Evolutionary conservation across 768 basidiomycete species (phyloP).

Genomic region (Mycena kentingensis): DNA sequence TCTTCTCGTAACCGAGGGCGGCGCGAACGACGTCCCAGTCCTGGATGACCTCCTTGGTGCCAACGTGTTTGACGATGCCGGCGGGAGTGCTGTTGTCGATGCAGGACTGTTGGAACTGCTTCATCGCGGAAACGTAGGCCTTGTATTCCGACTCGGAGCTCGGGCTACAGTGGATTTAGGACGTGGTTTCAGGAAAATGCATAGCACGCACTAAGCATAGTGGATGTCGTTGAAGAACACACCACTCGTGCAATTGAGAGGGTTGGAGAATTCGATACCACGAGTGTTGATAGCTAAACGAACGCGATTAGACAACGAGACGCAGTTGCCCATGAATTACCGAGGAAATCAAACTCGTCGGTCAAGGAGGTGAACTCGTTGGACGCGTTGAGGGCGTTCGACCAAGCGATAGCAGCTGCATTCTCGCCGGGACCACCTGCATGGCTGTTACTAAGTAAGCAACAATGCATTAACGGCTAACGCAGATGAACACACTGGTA

Average conservation of each 20-base stretch:
- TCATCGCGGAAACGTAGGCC: conserved; percentile 6
- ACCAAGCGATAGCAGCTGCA: conserved; percentile 10
- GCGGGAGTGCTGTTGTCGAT: conserved; percentile 2
- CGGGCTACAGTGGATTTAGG: conserved; percentile 1
- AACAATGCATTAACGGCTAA: neutral
- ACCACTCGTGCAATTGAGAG: conserved; percentile 8
- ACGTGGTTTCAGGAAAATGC: neutral
- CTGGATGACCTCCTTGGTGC: conserved; percentile 8
- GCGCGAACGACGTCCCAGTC: conserved; percentile 17
- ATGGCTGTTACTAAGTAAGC: conserved; percentile 1
- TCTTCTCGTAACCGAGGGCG: conserved; percentile 11
- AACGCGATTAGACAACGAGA: neutral
- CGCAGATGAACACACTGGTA: conserved; percentile 5
- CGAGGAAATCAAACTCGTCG: conserved; percentile 11
- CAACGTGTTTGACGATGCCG: conserved; percentile 9
- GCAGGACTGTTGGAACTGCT: conserved; percentile 9
- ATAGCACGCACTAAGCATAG: neutral
- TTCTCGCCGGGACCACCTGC: conserved; percentile 17
- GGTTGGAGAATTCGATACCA: conserved; percentile 5
- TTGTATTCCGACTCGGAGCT: neutral
- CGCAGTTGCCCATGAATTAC: conserved; percentile 6
- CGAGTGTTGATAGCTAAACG: conserved; percentile 13
- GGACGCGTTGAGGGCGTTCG: conserved; percentile 6
- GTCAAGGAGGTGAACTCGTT: neutral
- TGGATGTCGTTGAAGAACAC: neutral